phyloP scores from a whole-genome alignment of 768 basidiomycete genomes.

The Tulasnella sp. region DNA sequence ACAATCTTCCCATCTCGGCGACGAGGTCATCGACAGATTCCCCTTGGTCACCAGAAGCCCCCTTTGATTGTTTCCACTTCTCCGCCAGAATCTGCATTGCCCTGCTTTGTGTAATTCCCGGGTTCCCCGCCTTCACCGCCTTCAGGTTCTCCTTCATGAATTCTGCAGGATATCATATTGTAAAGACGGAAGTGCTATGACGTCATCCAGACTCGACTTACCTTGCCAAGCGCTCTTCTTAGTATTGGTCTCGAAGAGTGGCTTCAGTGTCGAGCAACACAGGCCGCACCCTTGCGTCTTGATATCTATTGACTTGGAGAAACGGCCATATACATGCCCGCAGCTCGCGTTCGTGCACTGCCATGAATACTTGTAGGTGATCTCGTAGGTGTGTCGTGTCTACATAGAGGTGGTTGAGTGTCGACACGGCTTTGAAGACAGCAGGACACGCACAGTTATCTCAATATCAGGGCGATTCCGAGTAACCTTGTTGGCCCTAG shows the following conservation, averaged over 20 bases:
- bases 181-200: not conserved
- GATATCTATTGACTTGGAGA: constrained; percentile 26
- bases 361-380: constrained; percentile 27
- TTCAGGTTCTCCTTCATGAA: constrained; percentile 25
- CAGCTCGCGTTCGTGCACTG: constrained; percentile 21
- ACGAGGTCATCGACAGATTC: constrained; percentile 9
- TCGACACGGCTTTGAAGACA: not conserved
- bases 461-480: constrained; percentile 26
- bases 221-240: constrained; percentile 26
- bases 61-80: constrained; percentile 19
- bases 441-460: constrained; percentile 24
- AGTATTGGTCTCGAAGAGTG: constrained; percentile 24
- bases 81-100: constrained; percentile 24
- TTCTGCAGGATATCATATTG: not conserved
- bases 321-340: constrained; percentile 24
- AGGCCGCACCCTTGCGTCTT: constrained; percentile 27
- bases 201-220: constrained; percentile 13
- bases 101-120: constrained; percentile 23
- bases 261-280: constrained; percentile 24
- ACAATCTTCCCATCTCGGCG: constrained; percentile 9
- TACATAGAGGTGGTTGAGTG: constrained; percentile 13
- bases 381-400: constrained; percentile 32
- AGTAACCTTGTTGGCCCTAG: constrained; percentile 24
- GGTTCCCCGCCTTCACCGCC: constrained; percentile 22
- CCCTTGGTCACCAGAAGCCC: not conserved